Percentiles rank a stretch among this genome's conserved stretches.
These are phyloP conservation scores for Madurella mycetomatis DNA, from an alignment of 2,329 filamentous ascomycete species.

Conservation along the genomic window DNA sequence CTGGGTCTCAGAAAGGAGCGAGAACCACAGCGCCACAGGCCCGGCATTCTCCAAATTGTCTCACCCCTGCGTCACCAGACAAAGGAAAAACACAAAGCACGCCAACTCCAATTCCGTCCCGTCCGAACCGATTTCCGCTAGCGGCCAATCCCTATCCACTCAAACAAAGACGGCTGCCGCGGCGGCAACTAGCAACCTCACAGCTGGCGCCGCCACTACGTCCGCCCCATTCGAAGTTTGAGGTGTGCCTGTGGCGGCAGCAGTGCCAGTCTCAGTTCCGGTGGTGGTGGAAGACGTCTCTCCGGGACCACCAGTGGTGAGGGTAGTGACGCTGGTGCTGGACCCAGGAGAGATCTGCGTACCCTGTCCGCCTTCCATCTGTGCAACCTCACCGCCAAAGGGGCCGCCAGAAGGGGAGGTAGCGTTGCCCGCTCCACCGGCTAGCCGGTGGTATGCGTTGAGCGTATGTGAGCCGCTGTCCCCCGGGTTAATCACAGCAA, in stretches of 20 bases:
- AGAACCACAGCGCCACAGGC: too few species aligned
- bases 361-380: not conserved
- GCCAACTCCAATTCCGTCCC: not conserved
- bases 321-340: not conserved
- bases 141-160: not conserved
- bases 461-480: constrained; percentile 11
- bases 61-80: not conserved
- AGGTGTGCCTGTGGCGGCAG: not conserved
- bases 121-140: not conserved
- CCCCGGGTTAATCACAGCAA: constrained; percentile 37
- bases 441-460: constrained; percentile 17
- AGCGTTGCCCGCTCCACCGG: constrained; percentile 16
- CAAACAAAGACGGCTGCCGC: constrained; percentile 17
- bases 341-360: not conserved
- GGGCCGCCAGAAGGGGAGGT: constrained; percentile 14
- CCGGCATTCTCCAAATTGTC: too few species aligned
- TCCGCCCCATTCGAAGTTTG: constrained; percentile 2
- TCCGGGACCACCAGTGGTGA: not conserved
- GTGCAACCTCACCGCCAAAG: constrained; percentile 20
- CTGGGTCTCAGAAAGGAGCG: too few species aligned
- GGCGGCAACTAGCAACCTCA: constrained; percentile 11
- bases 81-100: not conserved
- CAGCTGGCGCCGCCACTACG: constrained; percentile 4
- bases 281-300: not conserved
- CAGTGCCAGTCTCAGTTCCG: not conserved